These are phyloP conservation scores for Candida tetrigidarum DNA, from an alignment of 1,139 yeast genomes.

Conservation along the genomic window DNA sequence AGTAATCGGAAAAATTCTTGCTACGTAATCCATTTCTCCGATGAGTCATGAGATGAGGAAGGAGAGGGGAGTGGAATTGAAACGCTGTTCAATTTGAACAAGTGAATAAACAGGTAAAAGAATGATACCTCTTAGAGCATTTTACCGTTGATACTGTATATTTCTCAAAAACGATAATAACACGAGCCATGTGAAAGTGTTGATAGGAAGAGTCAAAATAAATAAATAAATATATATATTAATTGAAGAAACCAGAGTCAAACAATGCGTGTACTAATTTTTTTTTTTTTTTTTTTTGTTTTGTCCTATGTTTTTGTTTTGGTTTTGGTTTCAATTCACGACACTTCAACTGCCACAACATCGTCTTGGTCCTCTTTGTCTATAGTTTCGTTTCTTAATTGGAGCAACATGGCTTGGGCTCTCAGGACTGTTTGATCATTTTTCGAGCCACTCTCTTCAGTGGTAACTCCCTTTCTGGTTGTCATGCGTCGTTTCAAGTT, in stretches of 20 bases:
- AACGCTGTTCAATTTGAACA: not conserved
- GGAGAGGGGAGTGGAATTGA: not conserved
- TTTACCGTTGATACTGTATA: no score
- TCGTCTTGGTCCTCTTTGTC: conserved; percentile 8
- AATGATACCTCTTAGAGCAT: no score
- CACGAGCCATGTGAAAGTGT: not conserved
- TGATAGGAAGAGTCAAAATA: not conserved
- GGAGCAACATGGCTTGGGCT: conserved; percentile 48
- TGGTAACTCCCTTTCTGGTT: conserved; percentile 27
- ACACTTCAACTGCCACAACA: conserved; percentile 4
- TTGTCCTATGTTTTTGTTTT: no score
- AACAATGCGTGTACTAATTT: not conserved
- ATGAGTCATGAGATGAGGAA: not conserved
- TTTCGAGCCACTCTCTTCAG: conserved; percentile 16
- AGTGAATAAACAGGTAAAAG: not conserved
- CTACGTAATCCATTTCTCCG: not conserved
- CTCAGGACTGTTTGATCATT: conserved; percentile 37
- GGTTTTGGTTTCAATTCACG: not conserved
- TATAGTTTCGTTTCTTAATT: conserved; percentile 31
- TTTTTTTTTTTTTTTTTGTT: no score
- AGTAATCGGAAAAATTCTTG: not conserved
- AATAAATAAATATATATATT: no score
- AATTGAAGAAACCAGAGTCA: no score
- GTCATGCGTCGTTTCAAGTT: conserved; percentile 43
- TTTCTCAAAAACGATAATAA: no score